Base-by-base conservation (phyloP, 2,329 filamentous ascomycete genomes). In the Coniochaeta prunicola region DNA sequence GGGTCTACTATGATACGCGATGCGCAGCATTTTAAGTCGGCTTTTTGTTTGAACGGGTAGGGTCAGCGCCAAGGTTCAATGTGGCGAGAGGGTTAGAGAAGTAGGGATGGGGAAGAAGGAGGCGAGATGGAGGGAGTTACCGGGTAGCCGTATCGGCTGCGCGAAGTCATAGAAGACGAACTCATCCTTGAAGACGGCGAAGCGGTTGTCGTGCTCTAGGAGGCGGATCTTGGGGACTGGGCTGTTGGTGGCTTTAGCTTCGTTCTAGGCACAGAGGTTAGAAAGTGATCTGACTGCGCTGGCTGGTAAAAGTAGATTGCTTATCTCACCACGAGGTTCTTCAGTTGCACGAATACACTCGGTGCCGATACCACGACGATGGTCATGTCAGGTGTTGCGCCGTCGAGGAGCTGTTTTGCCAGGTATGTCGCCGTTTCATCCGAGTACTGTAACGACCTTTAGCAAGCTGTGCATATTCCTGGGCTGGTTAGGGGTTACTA, bases 101-200 rank as follows among this genome's bases (percentile, higher is more conserved):
- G 53, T 19, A 31, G 33, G 45, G 2, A 40, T 19, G 12, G 21
- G 26, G 36, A 33, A 34, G 31, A 58, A n/a, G 42, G 34, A 40
- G 19, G 48, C 30, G 45, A 26, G 15, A 45, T 31, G 21, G 36
- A 19, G 26, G 17, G 24, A 68, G 74, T 60, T 70, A 82, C 82
- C 65, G 38, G 87, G 86, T 17, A 92, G 75, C 65, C 85, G 84
- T 31, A 88, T 74, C 0, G 90, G 89, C 57, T 85, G 74, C 60
- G 84, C 77, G 65, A 88, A 92, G 73, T 94, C 89, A 71, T 93
- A 94, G 58, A 80, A 83, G 34, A 87, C 74, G 68, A 90, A 93
- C 63, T 91, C 86, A 5, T 85, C 79, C 30, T 55, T 55, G 67
- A 93, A 91, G 9, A 93, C 81, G 30, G 76, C 77, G 70, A 93